Base-by-base conservation (phyloP, 2,329 filamentous ascomycete genomes). In the Lecanoromycetidae sp. region DNA sequence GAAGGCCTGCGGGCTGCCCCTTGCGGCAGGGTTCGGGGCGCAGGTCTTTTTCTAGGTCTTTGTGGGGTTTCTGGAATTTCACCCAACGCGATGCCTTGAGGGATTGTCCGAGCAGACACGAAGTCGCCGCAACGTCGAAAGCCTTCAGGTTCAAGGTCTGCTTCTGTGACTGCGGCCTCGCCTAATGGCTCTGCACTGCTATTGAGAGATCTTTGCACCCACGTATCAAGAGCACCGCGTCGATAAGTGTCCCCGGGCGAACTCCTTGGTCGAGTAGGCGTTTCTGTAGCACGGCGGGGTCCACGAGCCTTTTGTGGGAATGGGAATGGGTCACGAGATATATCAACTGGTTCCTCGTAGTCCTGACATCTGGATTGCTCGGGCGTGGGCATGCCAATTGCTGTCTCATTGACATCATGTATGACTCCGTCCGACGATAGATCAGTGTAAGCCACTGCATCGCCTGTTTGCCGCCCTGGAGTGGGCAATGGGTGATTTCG, bases 211-310 rank as follows among this genome's bases (percentile, higher is more conserved):
- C 40, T 59, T 17, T 52, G 40, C 25, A 63, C 58, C 60, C 60
- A 62, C 4, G 56, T 58, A 42, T 63, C 61, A 8, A 63, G 51
- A n/a, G 57, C 55, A 19, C 57, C 58, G 33, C 57, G 59, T 2
- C 54, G 53, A 34, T 57, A 55, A 5, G 50, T 52, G 22, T 59
- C 57, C 27, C 41, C 49, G 13, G 54, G 54, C 12, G 49, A 50
- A 2, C n/a, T 23, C 5, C 46, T 38, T 30, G 45, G 51, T 8
- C 41, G 54, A 3, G 23, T 29, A 6, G 26, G 17, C 13, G 34
- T 7, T 12, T 35, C 26, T 15, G 10, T 22, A 27, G 32, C 8
- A 26, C 17, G 17, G 20, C 44, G 19, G 12, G 44, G 47, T 30
- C 38, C 34, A 32, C 44, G 39, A 26, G 48, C 38, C 26, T 29